Evolutionary conservation across 202 grass and related monocot genomes (phyloP).

Genomic region (Zizania palustris): DNA sequence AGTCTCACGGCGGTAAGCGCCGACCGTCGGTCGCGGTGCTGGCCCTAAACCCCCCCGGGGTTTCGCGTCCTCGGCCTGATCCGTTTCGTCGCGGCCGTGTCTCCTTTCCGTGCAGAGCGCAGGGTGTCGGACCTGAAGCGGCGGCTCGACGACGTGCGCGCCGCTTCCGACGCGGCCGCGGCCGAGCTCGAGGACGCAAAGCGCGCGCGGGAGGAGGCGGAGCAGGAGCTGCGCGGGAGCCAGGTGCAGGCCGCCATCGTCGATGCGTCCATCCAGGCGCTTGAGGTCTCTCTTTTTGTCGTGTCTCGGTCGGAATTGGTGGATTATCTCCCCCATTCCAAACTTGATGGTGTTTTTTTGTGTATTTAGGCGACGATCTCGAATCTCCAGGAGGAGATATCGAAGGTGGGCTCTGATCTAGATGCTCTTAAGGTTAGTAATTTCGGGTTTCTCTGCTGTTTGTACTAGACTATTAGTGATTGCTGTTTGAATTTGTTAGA

Average conservation of each 20-base stretch:
- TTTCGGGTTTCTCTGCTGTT: background rate
- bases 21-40: too few relatives aligned
- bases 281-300: constrained; percentile 42
- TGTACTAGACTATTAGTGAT: background rate
- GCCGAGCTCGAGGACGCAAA: constrained; percentile 64
- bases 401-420: constrained; percentile 51
- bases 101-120: constrained; percentile 45
- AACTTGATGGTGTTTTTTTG: constrained; percentile 1
- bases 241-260: constrained; percentile 69
- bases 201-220: constrained; percentile 57
- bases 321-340: background rate
- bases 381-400: constrained; percentile 63
- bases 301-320: background rate
- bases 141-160: constrained; percentile 48
- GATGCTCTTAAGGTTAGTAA: constrained; percentile 63
- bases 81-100: too few relatives aligned
- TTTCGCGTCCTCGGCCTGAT: constrained; percentile 22
- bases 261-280: constrained; percentile 56
- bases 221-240: constrained; percentile 61
- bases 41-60: background rate
- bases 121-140: constrained; percentile 67
- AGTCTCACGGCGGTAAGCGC: constrained; percentile 66
- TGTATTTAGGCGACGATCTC: constrained; percentile 55
- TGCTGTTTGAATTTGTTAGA: background rate
- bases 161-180: constrained; percentile 43